phyloP scores from a whole-genome alignment of 2,329 filamentous ascomycete genomes.

The Botrytis tulipae region DNA sequence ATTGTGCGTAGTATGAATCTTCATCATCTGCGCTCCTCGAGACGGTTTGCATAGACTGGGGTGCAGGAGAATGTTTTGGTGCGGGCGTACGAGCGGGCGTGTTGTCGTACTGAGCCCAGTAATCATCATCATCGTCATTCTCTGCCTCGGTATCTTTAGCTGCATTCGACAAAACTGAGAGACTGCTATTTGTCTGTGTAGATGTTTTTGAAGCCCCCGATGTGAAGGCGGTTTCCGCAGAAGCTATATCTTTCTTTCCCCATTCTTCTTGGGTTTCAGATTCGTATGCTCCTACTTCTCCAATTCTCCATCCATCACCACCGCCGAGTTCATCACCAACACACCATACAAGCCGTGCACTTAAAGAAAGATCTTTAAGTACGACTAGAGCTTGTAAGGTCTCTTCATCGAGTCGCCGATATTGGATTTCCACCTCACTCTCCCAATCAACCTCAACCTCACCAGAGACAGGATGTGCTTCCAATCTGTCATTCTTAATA shows the following conservation, averaged over 20 bases:
- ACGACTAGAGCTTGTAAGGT: conserved; percentile 68
- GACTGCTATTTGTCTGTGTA: neutral
- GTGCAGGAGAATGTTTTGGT: conserved; percentile 61
- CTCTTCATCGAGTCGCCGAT: conserved; percentile 69
- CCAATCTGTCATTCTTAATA: conserved; percentile 61
- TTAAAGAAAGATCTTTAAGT: conserved; percentile 59
- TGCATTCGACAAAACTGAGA: neutral
- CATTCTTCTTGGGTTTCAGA: conserved; percentile 51
- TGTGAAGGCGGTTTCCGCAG: conserved; percentile 59
- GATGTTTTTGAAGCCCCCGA: conserved; percentile 28
- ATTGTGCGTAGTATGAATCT: conserved; percentile 73
- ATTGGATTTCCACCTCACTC: conserved; percentile 62
- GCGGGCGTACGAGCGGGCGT: conserved; percentile 66
- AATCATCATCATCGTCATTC: conserved; percentile 72
- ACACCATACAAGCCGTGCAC: conserved; percentile 69
- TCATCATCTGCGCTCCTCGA: conserved; percentile 48
- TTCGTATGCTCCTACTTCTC: conserved; percentile 64
- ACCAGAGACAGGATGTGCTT: conserved; percentile 78
- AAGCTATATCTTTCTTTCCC: conserved; percentile 51
- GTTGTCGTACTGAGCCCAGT: conserved; percentile 76
- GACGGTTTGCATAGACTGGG: conserved; percentile 35
- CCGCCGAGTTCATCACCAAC: conserved; percentile 54
- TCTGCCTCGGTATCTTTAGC: conserved; percentile 39
- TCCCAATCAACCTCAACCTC: conserved; percentile 72
- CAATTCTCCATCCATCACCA: conserved; percentile 67